phyloP scores from a whole-genome alignment of 2,329 filamentous ascomycete genomes.

The Fusarium begoniae region DNA sequence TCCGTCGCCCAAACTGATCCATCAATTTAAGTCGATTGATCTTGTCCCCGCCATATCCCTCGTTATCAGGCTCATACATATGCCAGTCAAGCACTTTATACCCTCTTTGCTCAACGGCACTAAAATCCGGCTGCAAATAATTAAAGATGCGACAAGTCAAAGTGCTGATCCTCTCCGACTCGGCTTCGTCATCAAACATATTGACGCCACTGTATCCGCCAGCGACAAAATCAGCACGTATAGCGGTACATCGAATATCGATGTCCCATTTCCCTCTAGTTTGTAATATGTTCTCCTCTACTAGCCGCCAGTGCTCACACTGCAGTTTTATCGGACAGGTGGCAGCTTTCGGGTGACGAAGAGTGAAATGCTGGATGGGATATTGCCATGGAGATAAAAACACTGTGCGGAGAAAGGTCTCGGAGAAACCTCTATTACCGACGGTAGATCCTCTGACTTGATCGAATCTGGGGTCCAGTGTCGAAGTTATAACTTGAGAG shows the following conservation, averaged over 20 bases:
- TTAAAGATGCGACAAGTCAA: background rate
- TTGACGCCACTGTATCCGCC: background rate
- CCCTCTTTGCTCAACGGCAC: background rate
- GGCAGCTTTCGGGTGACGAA: rapidly evolving
- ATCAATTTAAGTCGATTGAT: background rate
- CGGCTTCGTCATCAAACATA: background rate
- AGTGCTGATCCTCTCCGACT: background rate
- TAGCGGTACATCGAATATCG: background rate
- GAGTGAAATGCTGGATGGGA: background rate
- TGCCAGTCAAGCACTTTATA: background rate
- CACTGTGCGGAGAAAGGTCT: background rate
- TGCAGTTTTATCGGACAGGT: background rate
- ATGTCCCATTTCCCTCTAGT: background rate
- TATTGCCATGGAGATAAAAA: background rate
- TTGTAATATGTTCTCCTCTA: rapidly evolving
- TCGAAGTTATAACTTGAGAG: rapidly evolving
- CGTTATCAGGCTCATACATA: background rate
- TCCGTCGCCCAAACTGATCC: background rate
- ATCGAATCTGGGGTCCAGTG: background rate
- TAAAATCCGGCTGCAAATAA: background rate
- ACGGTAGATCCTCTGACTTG: background rate
- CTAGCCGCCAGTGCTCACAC: background rate
- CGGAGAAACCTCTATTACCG: rapidly evolving
- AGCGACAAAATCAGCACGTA: too few species aligned
- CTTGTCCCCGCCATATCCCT: rapidly evolving